Percentiles rank a stretch among this genome's conserved stretches.
Evolutionary conservation across 441 rosid species (phyloP).

Genomic region (Arabidopsis lyrata): DNA sequence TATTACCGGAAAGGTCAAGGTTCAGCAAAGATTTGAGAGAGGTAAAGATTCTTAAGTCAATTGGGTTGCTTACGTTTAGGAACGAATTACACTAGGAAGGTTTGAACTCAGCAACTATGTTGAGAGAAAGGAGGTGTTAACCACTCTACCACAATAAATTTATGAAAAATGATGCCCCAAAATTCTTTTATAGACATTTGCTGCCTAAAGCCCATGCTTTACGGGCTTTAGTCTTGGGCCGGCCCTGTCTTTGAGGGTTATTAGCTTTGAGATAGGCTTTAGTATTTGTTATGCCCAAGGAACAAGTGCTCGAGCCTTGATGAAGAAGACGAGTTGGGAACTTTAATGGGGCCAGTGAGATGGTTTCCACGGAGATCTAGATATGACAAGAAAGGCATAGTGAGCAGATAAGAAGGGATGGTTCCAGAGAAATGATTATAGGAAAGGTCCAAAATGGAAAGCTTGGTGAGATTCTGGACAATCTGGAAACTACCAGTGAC

Average conservation of each 20-base stretch:
- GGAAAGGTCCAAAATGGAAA: neutral
- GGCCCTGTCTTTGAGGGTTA: constrained; percentile 4
- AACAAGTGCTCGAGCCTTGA: neutral
- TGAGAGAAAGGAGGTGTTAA: too few species aligned
- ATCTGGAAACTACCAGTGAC: constrained; percentile 10
- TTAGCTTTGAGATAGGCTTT: constrained; percentile 30
- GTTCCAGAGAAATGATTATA: constrained; percentile 21
- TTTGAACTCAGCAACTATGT: too few species aligned
- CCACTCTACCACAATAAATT: too few species aligned
- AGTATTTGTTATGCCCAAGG: constrained; percentile 17
- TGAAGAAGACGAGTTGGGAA: neutral
- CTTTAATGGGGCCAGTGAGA: neutral
- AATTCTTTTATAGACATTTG: too few species aligned
- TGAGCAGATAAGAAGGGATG: neutral
- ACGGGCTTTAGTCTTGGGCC: too few species aligned
- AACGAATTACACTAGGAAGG: too few species aligned
- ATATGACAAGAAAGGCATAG: neutral
- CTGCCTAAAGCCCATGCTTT: too few species aligned
- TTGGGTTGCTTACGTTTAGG: constrained; percentile 15
- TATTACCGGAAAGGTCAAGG: constrained; percentile 22
- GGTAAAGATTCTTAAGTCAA: neutral
- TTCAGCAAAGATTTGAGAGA: constrained; percentile 27
- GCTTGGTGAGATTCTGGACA: constrained; percentile 1
- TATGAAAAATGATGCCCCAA: too few species aligned
- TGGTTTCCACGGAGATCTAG: neutral